Conservation (phyloP, 148 eudicot genomes). For the Rhododendron henanense region DNA sequence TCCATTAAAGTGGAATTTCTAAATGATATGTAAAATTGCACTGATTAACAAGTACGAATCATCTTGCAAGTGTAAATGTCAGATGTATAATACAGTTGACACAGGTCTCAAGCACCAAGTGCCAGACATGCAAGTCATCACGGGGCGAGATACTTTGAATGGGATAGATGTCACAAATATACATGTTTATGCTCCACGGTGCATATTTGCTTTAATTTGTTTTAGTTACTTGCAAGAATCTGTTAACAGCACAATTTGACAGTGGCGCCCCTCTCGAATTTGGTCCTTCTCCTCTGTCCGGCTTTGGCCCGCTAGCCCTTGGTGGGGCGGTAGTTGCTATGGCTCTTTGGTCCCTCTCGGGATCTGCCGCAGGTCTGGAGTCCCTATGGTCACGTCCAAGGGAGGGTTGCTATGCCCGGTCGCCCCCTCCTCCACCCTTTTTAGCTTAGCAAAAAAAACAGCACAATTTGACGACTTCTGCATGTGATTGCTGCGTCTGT, state of each 20-base stretch:
- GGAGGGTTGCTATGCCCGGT: too few species aligned
- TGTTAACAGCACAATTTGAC: not conserved
- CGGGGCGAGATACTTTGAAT: not conserved
- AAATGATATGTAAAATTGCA: not conserved
- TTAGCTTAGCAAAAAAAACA: too few species aligned
- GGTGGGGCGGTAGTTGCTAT: too few species aligned
- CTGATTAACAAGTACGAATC: not conserved
- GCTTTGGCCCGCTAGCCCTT: too few species aligned
- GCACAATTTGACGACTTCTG: not conserved
- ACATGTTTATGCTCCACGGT: not conserved
- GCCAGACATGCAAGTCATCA: not conserved
- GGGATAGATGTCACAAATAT: not conserved
- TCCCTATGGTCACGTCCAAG: too few species aligned
- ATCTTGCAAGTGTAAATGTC: not conserved
- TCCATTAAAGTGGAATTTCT: not conserved
- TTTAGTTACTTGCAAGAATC: not conserved
- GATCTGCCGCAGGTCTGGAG: too few species aligned
- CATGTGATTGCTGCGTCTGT: not conserved
- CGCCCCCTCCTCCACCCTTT: too few species aligned
- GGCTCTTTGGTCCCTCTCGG: too few species aligned
- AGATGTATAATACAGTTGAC: not conserved
- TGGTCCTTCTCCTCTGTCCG: too few species aligned
- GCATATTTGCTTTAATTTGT: not conserved
- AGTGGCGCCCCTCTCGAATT: too few species aligned
- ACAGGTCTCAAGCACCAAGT: not conserved